Conservation (phyloP, 352 stramenopile genomes). For the Pythium brachiatum region DNA sequence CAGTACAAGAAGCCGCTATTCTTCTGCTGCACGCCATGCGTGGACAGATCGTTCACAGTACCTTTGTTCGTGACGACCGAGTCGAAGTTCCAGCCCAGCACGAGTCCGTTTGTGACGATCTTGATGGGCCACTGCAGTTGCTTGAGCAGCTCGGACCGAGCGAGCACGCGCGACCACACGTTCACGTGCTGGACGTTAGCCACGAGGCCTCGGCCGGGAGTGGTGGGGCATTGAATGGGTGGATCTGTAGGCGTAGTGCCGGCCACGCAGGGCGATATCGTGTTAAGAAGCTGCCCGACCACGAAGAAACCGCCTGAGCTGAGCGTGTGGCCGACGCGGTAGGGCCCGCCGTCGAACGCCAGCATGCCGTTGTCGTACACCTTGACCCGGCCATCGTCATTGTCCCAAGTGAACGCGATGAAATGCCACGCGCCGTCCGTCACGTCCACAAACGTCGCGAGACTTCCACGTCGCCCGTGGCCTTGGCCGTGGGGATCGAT, state of each 20-base stretch:
- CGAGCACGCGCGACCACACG: slow-evolving; percentile 50
- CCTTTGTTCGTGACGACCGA: slow-evolving; percentile 6
- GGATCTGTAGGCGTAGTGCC: neutral
- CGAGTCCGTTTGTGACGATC: slow-evolving; percentile 48
- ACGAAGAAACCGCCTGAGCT: slow-evolving; percentile 37
- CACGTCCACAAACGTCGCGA: slow-evolving; percentile 62
- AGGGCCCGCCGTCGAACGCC: slow-evolving; percentile 63
- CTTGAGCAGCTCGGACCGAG: slow-evolving; percentile 43
- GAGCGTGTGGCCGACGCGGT: slow-evolving; percentile 35
- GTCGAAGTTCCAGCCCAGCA: slow-evolving; percentile 72
- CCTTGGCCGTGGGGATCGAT: neutral
- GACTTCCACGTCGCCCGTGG: slow-evolving; percentile 7
- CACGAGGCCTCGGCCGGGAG: slow-evolving; percentile 27
- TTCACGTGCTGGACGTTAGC: slow-evolving; percentile 61
- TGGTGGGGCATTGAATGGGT: slow-evolving; percentile 29
- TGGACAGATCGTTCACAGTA: slow-evolving; percentile 49
- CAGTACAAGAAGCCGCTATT: slow-evolving; percentile 46
- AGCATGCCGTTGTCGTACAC: slow-evolving; percentile 73
- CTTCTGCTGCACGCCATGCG: slow-evolving; percentile 40
- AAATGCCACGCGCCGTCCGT: slow-evolving; percentile 75
- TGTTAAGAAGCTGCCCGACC: slow-evolving; percentile 41
- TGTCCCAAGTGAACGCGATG: slow-evolving; percentile 51
- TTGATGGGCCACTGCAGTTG: slow-evolving; percentile 56
- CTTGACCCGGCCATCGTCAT: slow-evolving; percentile 45
- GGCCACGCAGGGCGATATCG: slow-evolving; percentile 9